Evolutionary conservation across 306 rosid genomes (phyloP).

Genomic region (Vigna hirtella): DNA sequence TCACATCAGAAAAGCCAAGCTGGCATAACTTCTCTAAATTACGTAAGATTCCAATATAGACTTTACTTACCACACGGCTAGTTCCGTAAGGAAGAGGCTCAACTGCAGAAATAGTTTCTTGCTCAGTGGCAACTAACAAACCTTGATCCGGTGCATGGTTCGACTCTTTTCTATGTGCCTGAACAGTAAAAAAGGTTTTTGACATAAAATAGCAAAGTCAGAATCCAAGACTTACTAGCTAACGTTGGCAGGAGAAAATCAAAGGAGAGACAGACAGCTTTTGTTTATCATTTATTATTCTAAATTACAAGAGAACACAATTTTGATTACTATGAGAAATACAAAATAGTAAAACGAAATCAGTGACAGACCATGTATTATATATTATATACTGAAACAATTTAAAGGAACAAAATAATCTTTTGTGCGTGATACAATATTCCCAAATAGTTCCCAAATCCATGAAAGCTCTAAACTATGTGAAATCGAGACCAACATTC

Average conservation of each 20-base stretch:
- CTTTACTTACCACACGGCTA: slow-evolving; percentile 69
- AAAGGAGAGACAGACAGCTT: not conserved
- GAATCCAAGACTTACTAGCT: slow-evolving; percentile 24
- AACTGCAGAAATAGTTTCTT: slow-evolving; percentile 54
- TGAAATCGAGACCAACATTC: slow-evolving; percentile 15
- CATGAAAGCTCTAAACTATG: slow-evolving; percentile 19
- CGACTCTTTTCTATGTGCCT: slow-evolving; percentile 73
- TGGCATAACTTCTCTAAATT: slow-evolving; percentile 26
- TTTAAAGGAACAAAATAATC: not conserved
- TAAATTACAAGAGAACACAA: not conserved
- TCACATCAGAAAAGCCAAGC: slow-evolving; percentile 4
- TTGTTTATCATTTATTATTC: slow-evolving; percentile 10
- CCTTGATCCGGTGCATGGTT: slow-evolving; percentile 48
- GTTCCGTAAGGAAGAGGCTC: slow-evolving; percentile 80
- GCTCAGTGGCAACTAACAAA: slow-evolving; percentile 47
- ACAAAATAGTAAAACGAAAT: slow-evolving; percentile 10
- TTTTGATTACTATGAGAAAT: slow-evolving; percentile 12
- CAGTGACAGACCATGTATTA: not conserved
- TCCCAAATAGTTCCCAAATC: slow-evolving; percentile 17
- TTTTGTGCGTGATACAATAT: not conserved
- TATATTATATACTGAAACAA: slow-evolving; percentile 17
- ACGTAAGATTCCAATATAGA: not conserved
- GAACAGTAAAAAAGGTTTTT: slow-evolving; percentile 37
- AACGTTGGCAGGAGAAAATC: slow-evolving; percentile 17
- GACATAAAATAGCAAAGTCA: slow-evolving; percentile 3